phyloP scores from a whole-genome alignment of 2,329 filamentous ascomycete genomes.

The Aureobasidium zeae region DNA sequence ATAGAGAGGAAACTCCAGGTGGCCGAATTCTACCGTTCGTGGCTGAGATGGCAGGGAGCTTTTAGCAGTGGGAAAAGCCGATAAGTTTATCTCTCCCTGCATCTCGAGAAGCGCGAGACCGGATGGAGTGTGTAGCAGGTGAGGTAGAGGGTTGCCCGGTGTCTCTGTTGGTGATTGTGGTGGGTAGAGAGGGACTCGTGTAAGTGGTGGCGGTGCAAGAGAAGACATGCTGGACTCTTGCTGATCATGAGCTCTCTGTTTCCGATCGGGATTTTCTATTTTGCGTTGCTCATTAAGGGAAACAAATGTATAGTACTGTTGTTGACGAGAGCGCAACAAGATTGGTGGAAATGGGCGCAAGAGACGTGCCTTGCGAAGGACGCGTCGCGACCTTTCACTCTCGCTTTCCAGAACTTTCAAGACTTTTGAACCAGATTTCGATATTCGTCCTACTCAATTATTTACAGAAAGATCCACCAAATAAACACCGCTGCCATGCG shows the following conservation, averaged over 20 bases:
- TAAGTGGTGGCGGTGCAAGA: constrained; percentile 2
- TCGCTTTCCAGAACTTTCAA: background rate
- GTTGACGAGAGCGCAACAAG: too few species aligned
- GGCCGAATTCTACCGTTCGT: constrained; percentile 51
- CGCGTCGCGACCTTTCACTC: too few species aligned
- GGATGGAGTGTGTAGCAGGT: constrained; percentile 77
- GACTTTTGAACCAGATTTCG: background rate
- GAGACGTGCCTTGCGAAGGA: too few species aligned
- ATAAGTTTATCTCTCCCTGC: constrained; percentile 80
- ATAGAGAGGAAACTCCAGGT: constrained; percentile 70
- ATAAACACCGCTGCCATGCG: constrained; percentile 7
- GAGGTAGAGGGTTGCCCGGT: constrained; percentile 55
- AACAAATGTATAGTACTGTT: too few species aligned
- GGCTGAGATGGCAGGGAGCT: constrained; percentile 19
- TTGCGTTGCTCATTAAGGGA: too few species aligned
- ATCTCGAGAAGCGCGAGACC: constrained; percentile 86
- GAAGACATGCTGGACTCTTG: too few species aligned
- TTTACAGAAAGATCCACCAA: background rate
- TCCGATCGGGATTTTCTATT: too few species aligned
- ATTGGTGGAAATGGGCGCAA: too few species aligned
- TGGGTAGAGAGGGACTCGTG: background rate
- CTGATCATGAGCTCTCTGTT: too few species aligned
- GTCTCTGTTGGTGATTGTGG: background rate
- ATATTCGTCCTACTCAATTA: constrained; percentile 4
- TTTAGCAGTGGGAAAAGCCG: constrained; percentile 25